Evolutionary conservation across 768 basidiomycete species (phyloP), one percentile per base, ranked within the genome.

Genomic region (Tubosaeta brunneosetosa): DNA sequence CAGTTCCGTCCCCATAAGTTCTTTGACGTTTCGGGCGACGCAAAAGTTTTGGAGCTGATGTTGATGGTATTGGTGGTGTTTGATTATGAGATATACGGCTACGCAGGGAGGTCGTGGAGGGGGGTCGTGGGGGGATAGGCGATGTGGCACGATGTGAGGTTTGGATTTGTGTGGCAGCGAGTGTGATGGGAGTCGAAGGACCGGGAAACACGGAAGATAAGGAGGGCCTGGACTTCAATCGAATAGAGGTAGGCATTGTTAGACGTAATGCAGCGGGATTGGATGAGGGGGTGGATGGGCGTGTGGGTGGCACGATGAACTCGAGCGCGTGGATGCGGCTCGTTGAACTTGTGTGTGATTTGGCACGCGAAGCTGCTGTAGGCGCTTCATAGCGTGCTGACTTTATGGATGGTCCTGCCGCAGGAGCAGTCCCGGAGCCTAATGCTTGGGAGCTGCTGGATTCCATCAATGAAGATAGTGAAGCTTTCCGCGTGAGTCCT

Each of bases 1-100:
- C 94, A 10, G 91, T 93, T 13, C 94, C 94, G 62, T 92, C 88
- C 6, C 90, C 90, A 61, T 86, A 93, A 13, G 81, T 81, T 48
- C 82, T 77, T 55, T 78, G 79, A 36, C 88, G 85, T 70, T 91
- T 93, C 12, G 90, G 90, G 59, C 83, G 77, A 49, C 85, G 81
- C 25, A 93, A 71, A 12, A 91, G 68, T 69, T 84, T 89, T 6
- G 86, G 81, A 22, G 74, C 74, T 32, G 73, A 76, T 3, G 79
- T 62, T 32, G 77, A 74, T 43, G 74, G 70, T 63, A 73, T 57
- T 67, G 71, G 38, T 53, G 62, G 45, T 59, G 66, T 49, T 53
- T 64, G 53, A 48, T 53, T 57, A 49, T 44, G 53, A 22, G 66
- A 61, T 62, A 64, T 50, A 16, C 66, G 74, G 19, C 69, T 69